Conservation (phyloP, 225 moss, liverwort and hornwort genomes). For the Neckera pumila region DNA sequence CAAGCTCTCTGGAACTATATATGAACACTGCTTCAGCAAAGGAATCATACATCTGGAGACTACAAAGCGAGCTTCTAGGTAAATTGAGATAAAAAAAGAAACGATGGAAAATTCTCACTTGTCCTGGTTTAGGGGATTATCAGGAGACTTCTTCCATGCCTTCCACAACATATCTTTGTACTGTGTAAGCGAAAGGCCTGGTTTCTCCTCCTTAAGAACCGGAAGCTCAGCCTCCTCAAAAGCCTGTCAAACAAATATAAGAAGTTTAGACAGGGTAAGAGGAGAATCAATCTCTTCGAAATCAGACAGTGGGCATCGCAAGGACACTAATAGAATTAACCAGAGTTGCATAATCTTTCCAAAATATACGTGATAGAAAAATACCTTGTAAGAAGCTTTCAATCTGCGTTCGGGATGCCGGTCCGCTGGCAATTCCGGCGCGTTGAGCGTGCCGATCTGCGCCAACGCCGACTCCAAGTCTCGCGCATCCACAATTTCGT, state of each 20-base stretch:
- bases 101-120: slow-evolving; percentile 2
- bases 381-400: slow-evolving; percentile 89
- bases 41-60: background rate
- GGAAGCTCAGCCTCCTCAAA: slow-evolving; percentile 94
- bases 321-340: background rate
- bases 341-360: background rate
- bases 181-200: slow-evolving; percentile 83
- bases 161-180: slow-evolving; percentile 98
- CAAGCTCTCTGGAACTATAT: background rate
- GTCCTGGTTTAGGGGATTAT: slow-evolving; percentile 91
- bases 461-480: slow-evolving; percentile 83
- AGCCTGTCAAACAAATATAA: slow-evolving; percentile 28
- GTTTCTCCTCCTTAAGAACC: slow-evolving; percentile 77
- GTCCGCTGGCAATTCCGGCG: slow-evolving; percentile 43
- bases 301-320: background rate
- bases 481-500: slow-evolving; percentile 73
- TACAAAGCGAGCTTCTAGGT: background rate
- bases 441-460: slow-evolving; percentile 52
- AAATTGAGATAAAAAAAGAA: background rate
- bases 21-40: slow-evolving; percentile 7
- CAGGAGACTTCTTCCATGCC: slow-evolving; percentile 95
- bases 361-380: background rate
- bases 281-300: background rate
- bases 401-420: slow-evolving; percentile 91
- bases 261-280: background rate